Base-by-base conservation (phyloP, 176 grass and related monocot species). In the Phoenix roebelenii region DNA sequence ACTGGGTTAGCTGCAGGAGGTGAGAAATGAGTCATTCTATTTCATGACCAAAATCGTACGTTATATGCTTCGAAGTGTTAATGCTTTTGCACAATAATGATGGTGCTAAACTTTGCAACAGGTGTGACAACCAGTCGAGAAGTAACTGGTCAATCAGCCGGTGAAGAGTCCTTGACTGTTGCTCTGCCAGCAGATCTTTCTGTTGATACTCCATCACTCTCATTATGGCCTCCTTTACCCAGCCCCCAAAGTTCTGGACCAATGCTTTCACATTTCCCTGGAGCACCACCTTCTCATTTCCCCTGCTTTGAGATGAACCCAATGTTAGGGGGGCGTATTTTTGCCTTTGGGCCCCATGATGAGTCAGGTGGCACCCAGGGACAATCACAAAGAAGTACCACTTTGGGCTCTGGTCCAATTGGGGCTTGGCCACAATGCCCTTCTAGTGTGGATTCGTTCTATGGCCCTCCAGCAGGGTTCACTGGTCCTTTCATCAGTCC, bases 181-280 rank as follows among this genome's bases (percentile, higher is more conserved):
- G 87, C 93, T 69, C 93, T 97, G 54, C 93, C 93, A 61, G 93
- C 87, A 51, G 93, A 97, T 78, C 75, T 97, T 67, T 98, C 87
- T 23, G 84, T 97, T 30, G 93, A 97, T 72, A 92, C 93, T 76
- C 73, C 85, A 23, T 66, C 76, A 49, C 85, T 91, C 52, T 78
- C 84, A 50, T 57, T 85, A 49, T 98, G 93, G 93, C 87, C 84
- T 64, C 72, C 83, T 65, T 58, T 98, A 61, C 58, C 84, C 17
- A 98, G 93, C 60, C 81, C 84, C 60, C 93, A 92, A 65, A 73
- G 81, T 48, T 77, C 87, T 44, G 79, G 73, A 22, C 69, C 87
- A 70, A 76, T 88, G 80, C 77, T 97, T 74, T 85, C 87, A 67
- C 92, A 92, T 68, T 83, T 88, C 75, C 73, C 73, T 76, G 83